Evolutionary conservation across 768 basidiomycete species (phyloP), one percentile per base, ranked within the genome.

Genomic region (Mrakia blollopis): DNA sequence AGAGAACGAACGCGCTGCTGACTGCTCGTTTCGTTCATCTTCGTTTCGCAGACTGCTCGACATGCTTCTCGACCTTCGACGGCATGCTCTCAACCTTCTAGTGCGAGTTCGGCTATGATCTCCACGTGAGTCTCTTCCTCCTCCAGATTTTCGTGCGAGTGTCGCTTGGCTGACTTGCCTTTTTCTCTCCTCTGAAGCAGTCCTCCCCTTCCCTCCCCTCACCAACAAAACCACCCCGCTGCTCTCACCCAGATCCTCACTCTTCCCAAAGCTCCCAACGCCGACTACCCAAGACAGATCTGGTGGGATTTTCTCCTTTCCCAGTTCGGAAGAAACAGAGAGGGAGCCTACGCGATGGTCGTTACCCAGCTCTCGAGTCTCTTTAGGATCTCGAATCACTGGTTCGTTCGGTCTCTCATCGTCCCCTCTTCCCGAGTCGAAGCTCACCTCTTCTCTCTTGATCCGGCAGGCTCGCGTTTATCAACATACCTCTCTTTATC

Each of bases 271-370:
- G 47, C 60, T 9, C 76, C 76, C 21, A 62, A 72, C 35, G 50
- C 65, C 0, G 76, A 77, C 14, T 77, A 77, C 52, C n/a, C 72
- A 28, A 62, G 67, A 25, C 35, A 68, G 37, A 77, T 77, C 61
- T 77, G 63, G 63, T 77, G 71, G 71, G 72, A 73, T 52, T 14
- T 41, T 9, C 39, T 77, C 28, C 76, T 77, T 50, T 32, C 61
- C n/a, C 76, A 77, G 52, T 77, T 72, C 39, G 76, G 76, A 9
- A 25, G 41, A 9, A 67, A 44, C 41, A 32, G 76, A 10, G 30
- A 32, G 1, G 52, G 30, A 10, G 72, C 70, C 9, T 69, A 73
- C 57, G 35, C 61, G 47, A 18, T 13, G 18, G 37, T 77, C 52
- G 47, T 77, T 21, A n/a, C 57, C 7, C 62, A 72, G 21, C 23